Evolutionary conservation across 108 stramenopile genomes (phyloP).

Genomic region (Epithemia pelagica): DNA sequence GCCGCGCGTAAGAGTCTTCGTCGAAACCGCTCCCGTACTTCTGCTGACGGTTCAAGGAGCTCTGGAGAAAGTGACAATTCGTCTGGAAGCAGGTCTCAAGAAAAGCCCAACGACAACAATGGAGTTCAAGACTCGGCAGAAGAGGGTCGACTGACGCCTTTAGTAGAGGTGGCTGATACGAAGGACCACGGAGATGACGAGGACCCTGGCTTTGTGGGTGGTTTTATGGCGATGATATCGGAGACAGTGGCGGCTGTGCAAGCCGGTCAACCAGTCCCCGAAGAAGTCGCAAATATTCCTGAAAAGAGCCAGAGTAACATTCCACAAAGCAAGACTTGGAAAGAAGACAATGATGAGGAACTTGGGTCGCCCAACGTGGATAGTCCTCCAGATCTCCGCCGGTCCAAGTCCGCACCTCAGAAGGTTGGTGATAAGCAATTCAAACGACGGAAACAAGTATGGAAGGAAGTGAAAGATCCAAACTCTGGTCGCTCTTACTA

Average conservation of each 20-base stretch:
- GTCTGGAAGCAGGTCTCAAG: neutral
- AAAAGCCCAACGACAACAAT: neutral
- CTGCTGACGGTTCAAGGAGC: neutral
- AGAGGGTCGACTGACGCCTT: neutral
- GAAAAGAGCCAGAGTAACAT: neutral
- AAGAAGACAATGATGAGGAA: neutral
- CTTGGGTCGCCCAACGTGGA: neutral
- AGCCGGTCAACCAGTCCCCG: neutral
- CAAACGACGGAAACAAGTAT: slow-evolving; percentile 11
- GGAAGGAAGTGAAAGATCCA: slow-evolving; percentile 49
- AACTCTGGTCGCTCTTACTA: slow-evolving; percentile 59
- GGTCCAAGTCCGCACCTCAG: neutral
- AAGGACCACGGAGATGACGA: neutral
- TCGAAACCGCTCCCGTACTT: neutral
- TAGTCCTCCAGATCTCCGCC: neutral
- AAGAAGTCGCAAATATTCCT: neutral
- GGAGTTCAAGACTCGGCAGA: neutral
- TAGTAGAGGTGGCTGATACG: neutral
- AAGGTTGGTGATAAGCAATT: neutral
- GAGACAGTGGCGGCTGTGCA: neutral
- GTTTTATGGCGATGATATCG: neutral
- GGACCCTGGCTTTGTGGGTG: neutral
- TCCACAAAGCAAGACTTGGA: neutral
- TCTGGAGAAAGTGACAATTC: neutral
- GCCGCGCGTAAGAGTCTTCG: neutral